These are phyloP conservation scores for Mucor circinelloides DNA, from an alignment of 371 early-diverging fungal genomes.

Conservation along the genomic window DNA sequence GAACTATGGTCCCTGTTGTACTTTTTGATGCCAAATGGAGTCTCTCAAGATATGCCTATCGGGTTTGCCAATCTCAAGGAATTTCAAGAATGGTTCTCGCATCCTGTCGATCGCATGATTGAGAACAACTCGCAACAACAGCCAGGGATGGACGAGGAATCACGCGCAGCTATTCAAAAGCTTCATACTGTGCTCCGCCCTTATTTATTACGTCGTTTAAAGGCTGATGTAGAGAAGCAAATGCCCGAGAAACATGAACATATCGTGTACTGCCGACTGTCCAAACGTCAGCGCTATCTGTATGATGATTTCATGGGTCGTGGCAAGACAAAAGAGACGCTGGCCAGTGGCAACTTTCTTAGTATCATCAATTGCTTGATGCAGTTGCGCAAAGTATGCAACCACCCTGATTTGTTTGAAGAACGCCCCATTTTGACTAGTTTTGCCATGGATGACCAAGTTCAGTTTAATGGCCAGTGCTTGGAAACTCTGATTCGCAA, in stretches of 20 bases:
- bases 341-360: constrained; percentile 76
- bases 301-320: constrained; percentile 90
- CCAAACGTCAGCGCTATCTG: constrained; percentile 82
- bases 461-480: constrained; percentile 41
- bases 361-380: constrained; percentile 91
- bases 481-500: constrained; percentile 32
- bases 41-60: constrained; percentile 59
- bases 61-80: constrained; percentile 84
- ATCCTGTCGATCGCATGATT: constrained; percentile 80
- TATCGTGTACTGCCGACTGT: constrained; percentile 76
- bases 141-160: constrained; percentile 54
- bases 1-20: constrained; percentile 96
- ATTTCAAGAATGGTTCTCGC: constrained; percentile 91
- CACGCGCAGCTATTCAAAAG: constrained; percentile 63
- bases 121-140: constrained; percentile 47
- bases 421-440: constrained; percentile 84
- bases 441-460: constrained; percentile 66
- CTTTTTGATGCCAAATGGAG: constrained; percentile 87
- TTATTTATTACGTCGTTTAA: constrained; percentile 87
- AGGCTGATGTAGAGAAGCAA: constrained; percentile 85
- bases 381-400: constrained; percentile 97
- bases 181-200: constrained; percentile 84
- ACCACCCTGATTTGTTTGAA: constrained; percentile 95
- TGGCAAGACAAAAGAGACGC: constrained; percentile 75
- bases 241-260: constrained; percentile 86